Base-by-base conservation (phyloP, 1,284 basidiomycete species). In the Neonothopanus nambi region DNA sequence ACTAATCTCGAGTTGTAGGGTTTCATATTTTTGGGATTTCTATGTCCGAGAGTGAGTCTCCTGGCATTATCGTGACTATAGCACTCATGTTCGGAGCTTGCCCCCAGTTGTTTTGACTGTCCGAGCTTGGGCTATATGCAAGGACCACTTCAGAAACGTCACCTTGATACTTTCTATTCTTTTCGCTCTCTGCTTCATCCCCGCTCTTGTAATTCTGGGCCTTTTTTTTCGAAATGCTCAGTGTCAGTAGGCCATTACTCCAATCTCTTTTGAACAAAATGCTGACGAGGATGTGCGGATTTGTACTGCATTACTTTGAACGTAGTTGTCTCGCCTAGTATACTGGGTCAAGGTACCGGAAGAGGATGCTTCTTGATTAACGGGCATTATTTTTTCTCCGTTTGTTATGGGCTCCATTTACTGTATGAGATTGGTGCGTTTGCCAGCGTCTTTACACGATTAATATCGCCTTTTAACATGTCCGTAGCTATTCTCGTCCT, bases 11-110 rank as follows among this genome's bases (percentile, higher is more conserved):
- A 6, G 20, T 20, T 48, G 9, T 26, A 37, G 35, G 46, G 46
- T 21, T 48, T n/a, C 46, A 48, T n/a, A 21, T 37, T n/a, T 33
- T 18, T 21, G 46, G 46, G 38, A 37, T 35, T n/a, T n/a, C n/a
- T n/a, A n/a, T n/a, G n/a, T n/a, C n/a, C n/a, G n/a, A n/a, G 15
- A 15, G 35, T 39, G 7, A 5, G 38, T 39, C 38, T n/a, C n/a
- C 15, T 17, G 20, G 7, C 15, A 39, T 7, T 15, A 7, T 15
- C 7, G 38, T 17, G 20, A 7, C n/a, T 20, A 39, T 39, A 17
- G 6, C n/a, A 39, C 38, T 39, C n/a, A 39, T 20, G 38, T 39
- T 7, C 38, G 20, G 38, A n/a, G 38, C 9, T 21, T 9, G 18
- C 5, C 6, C 5, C 15, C 17, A 48, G 46, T 48, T 6, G 4